Percentiles rank a stretch among this genome's conserved stretches.
These are phyloP conservation scores for Epichloe glyceriae DNA, from an alignment of 2,329 filamentous ascomycete species.

Conservation along the genomic window DNA sequence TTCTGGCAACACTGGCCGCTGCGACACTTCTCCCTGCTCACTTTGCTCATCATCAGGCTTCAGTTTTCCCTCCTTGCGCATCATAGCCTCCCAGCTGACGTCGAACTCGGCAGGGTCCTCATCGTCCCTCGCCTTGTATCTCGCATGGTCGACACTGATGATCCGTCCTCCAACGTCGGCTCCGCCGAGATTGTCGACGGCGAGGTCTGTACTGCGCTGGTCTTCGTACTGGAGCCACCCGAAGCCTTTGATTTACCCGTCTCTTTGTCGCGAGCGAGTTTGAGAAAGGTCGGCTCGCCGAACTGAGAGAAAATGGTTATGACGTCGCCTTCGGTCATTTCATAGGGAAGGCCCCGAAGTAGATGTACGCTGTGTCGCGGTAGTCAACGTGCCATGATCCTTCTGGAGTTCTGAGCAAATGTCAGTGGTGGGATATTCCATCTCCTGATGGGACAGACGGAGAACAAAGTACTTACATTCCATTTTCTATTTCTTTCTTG, in stretches of 20 bases:
- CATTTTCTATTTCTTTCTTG: constrained; percentile 84
- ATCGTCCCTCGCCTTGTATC: constrained; percentile 81
- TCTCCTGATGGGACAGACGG: not conserved
- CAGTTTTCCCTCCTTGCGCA: constrained; percentile 34
- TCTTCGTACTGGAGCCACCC: constrained; percentile 98
- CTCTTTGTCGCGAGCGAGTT: constrained; percentile 87
- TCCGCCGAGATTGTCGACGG: constrained; percentile 90
- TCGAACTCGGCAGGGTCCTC: constrained; percentile 49
- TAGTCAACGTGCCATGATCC: constrained; percentile 97
- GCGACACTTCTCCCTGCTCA: constrained; percentile 32
- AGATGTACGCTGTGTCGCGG: constrained; percentile 90
- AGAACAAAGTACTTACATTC: constrained; percentile 45
- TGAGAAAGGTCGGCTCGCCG: constrained; percentile 86
- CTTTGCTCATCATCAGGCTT: constrained; percentile 32
- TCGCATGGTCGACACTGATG: constrained; percentile 79
- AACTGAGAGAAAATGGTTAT: constrained; percentile 96
- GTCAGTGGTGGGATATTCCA: constrained; percentile 12
- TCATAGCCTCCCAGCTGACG: constrained; percentile 47
- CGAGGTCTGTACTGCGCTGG: constrained; percentile 87
- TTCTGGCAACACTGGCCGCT: constrained; percentile 59
- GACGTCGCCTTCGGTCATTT: constrained; percentile 89
- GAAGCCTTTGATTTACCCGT: constrained; percentile 90
- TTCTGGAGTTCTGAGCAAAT: constrained; percentile 50
- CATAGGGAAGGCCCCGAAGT: constrained; percentile 91
- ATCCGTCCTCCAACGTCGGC: constrained; percentile 69